Evolutionary conservation across 1,139 yeast genomes (phyloP).

Genomic region (Taphrina flavorubra): DNA sequence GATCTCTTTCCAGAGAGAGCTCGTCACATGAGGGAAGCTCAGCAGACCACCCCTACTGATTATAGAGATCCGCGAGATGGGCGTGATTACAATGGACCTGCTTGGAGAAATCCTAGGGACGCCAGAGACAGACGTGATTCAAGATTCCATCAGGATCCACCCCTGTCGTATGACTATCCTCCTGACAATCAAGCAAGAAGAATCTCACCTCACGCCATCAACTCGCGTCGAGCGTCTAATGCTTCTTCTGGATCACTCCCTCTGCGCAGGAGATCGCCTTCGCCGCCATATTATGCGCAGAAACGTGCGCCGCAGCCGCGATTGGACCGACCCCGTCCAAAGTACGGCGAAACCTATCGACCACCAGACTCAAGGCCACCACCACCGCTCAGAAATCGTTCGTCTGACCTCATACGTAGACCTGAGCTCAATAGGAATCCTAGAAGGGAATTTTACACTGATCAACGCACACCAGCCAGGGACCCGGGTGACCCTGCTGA

Average conservation of each 20-base stretch:
- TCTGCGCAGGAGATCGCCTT: conserved; percentile 20
- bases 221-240: conserved; percentile 6
- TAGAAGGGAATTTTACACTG: conserved; percentile 12
- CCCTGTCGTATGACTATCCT: conserved; percentile 3
- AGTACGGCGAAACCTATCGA: conserved; percentile 15
- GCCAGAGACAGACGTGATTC: conserved; percentile 14
- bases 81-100: conserved; percentile 7
- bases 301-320: conserved; percentile 21
- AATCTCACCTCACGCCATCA: conserved; percentile 7
- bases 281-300: conserved; percentile 17
- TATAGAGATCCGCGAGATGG: conserved; percentile 4
- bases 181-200: conserved; percentile 11
- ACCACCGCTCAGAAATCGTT: conserved; percentile 7
- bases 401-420: conserved; percentile 31
- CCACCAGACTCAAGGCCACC: conserved; percentile 5
- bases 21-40: conserved; percentile 8
- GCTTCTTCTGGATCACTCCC: conserved; percentile 11
- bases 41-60: conserved; percentile 4
- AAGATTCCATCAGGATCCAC: not conserved
- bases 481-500: not conserved
- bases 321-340: conserved; percentile 7
- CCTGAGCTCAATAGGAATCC: conserved; percentile 14
- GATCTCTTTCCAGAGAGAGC: conserved; percentile 28
- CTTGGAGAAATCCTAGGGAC: conserved; percentile 11
- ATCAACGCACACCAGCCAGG: not conserved